phyloP scores from a whole-genome alignment of 352 stramenopile species.

The Globisporangium recalcitrans region DNA sequence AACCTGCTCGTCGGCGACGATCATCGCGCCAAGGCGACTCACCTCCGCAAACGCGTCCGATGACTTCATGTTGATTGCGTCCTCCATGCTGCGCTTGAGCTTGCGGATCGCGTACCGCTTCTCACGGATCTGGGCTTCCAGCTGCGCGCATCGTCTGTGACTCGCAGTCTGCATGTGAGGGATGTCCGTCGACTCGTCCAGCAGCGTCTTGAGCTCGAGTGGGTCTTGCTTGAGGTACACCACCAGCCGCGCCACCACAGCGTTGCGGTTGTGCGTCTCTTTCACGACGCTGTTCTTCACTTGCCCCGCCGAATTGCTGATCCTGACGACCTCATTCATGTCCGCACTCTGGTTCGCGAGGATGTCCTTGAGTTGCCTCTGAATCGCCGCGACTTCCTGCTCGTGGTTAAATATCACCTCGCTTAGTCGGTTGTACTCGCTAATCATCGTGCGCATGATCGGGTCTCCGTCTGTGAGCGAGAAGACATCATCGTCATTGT shows the following conservation, averaged over 20 bases:
- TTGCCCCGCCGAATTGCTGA: conserved; percentile 9
- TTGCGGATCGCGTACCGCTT: conserved; percentile 27
- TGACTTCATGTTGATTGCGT: conserved; percentile 53
- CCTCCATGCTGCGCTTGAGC: conserved; percentile 49
- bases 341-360: conserved; percentile 23
- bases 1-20: conserved; percentile 31
- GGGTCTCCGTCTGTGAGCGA: conserved; percentile 39
- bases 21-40: conserved; percentile 41
- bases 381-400: conserved; percentile 25
- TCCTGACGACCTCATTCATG: conserved; percentile 29
- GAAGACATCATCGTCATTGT: conserved; percentile 12
- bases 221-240: conserved; percentile 42
- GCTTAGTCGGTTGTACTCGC: conserved; percentile 54
- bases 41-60: conserved; percentile 46
- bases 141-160: conserved; percentile 41
- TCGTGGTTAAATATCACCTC: conserved; percentile 41
- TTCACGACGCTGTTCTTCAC: conserved; percentile 12
- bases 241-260: conserved; percentile 37
- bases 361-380: conserved; percentile 34
- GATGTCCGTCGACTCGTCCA: conserved; percentile 33
- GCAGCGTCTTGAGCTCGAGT: conserved; percentile 32
- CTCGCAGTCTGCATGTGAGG: conserved; percentile 37
- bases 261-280: conserved; percentile 39
- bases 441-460: conserved; percentile 45
- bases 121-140: conserved; percentile 36